Percentiles rank a stretch among this genome's conserved stretches.
These are phyloP conservation scores for Erodium texanum DNA, from an alignment of 441 rosid genomes.

Conservation along the genomic window DNA sequence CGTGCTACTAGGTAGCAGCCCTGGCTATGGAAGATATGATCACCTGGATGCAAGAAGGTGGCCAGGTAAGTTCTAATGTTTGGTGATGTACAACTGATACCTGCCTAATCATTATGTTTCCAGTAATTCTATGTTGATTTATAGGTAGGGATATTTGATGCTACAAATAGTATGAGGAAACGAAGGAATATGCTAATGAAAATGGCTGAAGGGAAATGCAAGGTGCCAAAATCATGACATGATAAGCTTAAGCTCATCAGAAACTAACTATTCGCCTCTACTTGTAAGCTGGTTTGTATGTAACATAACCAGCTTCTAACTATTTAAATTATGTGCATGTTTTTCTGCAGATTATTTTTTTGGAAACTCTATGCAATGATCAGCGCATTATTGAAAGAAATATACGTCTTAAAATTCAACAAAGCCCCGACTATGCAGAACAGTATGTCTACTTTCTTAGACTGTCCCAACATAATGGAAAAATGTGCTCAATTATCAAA, in stretches of 20 bases:
- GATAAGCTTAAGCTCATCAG: neutral
- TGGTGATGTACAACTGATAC: constrained; percentile 13
- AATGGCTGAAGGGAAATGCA: constrained; percentile 99
- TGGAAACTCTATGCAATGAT: constrained; percentile 96
- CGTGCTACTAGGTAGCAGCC: constrained; percentile 98
- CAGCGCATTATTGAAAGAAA: constrained; percentile 89
- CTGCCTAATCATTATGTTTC: constrained; percentile 21
- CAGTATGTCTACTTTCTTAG: constrained; percentile 49
- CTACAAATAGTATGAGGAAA: constrained; percentile 75
- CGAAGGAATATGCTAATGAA: constrained; percentile 98
- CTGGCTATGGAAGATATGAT: constrained; percentile 99
- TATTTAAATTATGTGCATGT: constrained; percentile 14
- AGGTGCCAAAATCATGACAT: constrained; percentile 40
- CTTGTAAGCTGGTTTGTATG: neutral
- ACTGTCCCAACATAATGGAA: constrained; percentile 14
- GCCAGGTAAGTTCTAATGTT: constrained; percentile 62
- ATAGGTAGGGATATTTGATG: constrained; percentile 98
- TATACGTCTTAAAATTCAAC: constrained; percentile 96
- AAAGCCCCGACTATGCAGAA: constrained; percentile 99
- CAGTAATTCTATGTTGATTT: constrained; percentile 18
- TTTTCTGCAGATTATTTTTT: constrained; percentile 72
- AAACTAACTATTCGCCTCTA: neutral
- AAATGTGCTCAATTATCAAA: constrained; percentile 23
- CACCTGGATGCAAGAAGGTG: constrained; percentile 99
- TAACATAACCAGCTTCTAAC: constrained; percentile 6